Base-by-base conservation (phyloP, 371 early-diverging fungal genomes). In the Rhizopus sp. region DNA sequence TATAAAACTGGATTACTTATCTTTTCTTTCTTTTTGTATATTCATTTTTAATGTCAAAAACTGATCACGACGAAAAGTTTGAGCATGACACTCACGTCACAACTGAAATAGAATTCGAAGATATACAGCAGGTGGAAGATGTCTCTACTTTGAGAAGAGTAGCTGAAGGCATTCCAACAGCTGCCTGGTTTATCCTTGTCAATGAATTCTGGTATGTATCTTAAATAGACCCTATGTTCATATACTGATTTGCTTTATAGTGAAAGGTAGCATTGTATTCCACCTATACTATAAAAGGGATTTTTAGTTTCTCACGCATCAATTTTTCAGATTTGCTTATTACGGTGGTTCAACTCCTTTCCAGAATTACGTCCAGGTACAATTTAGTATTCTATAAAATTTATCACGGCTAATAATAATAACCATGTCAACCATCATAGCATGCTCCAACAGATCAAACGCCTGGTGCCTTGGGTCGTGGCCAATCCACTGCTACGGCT, bases 271-370 rank as follows among this genome's bases (percentile, higher is more conserved):
- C 37, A 29, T 33, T 48, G 15, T 9, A 33, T 50, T n/a, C 34
- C 13, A 29, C 33, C 13, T 50, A 35, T n/a, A 15, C 61, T 50
- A 48, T 37, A 62, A 47, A 23, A 23, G 57, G 47, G 23, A 39
- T 23, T 13, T 17, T 35, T 16, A 6, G 17, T 48, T 57, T 62
- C 63, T 53, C 53, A 62, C 57, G 57, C 41, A 23, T 50, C 23
- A 23, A 40, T 52, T 15, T 6, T 6, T 12, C 67, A 82, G 89
- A 51, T 85, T 88, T 56, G 74, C 90, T 4, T 90, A 80, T 75
- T 88, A 88, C 66, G 89, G 88, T 56, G 87, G 84, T 5, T 86
- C 88, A 9, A 72, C 79, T 23, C 70, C 85, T 62, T 88, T 88
- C 62, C 82, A 81, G 61, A 81, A 82, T 8, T 88, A 87, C 61